Evolutionary conservation across 345 rosid species (phyloP), one percentile per base, ranked within the genome.

Genomic region (Citropsis articulata): DNA sequence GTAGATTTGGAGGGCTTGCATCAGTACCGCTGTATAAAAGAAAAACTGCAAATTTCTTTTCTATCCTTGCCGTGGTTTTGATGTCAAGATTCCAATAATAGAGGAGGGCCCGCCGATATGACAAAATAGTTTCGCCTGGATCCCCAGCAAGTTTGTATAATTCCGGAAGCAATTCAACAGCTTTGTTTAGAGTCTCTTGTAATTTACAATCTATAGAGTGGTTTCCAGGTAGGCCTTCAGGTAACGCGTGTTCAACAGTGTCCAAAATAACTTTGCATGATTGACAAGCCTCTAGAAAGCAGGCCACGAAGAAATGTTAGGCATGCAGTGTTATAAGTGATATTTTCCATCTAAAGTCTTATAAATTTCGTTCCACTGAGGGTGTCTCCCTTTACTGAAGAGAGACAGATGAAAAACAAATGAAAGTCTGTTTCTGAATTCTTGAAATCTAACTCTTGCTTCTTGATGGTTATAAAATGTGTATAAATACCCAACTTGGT

Each of bases 141-240:
- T 71, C 82, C 77, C 90, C 91, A 14, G 88, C 85, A 83, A 86
- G 89, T 80, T 89, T 92, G 91, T 88, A 90, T 42, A 92, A 80
- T 63, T 92, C 94, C 28, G 96, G 96, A 81, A 92, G 91, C 84
- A 89, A 82, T 80, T 90, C 94, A 59, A 88, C 92, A 35, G 90
- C 92, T 84, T 90, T 89, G 84, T 78, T 86, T 59, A 90, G 73
- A 75, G 77, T 81, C 76, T 86, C 94, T 85, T 85, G 96, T 30
- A 88, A 69, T 80, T 88, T 88, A 77, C 84, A 79, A 61, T 85
- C 90, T 7, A 81, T 77, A 65, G 81, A 82, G 78, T 84, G 80
- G 83, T 85, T 86, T 79, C 82, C 88, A 21, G 86, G 89, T 78
- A 92, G 75, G 83, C 96, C 96, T 53, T 89, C 92, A 28, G 96